Evolutionary conservation across 768 basidiomycete species (phyloP), one percentile per base, ranked within the genome.

Genomic region (Hygrophorus pudorinus): DNA sequence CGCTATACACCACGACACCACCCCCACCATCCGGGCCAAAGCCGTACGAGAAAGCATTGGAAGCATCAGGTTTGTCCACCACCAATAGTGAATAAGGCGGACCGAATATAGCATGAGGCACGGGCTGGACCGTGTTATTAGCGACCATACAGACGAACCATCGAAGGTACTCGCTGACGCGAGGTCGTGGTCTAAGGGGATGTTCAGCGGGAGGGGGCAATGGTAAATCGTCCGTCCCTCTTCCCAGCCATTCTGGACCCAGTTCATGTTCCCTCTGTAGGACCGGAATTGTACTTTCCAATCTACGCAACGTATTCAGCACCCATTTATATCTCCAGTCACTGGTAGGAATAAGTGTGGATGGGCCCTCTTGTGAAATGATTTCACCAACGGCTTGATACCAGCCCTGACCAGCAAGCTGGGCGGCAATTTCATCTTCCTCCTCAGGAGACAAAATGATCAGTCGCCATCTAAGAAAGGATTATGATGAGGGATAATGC

Each of bases 251-350:
- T 41, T 74, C 61, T 12, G 75, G 60, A 46, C 70, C 72, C 40
- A 75, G 53, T 48, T 77, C 68, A 12, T 64, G 63, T 54, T 87
- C 83, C 29, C 70, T 65, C 11, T 76, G 75, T 6, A 93, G 63
- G 12, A 77, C 52, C 8, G 82, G 87, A 33, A 92, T 79, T 35
- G 74, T 82, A 24, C 62, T 51, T 63, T 97, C 93, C 20, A 99
- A 74, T 44, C 70, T 69, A 13, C 85, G 78, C 16, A 97, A 65
- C 2, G 86, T 89, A 14, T 79, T 72, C 43, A 75, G 72, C 9
- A 94, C 90, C 93, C 94, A 97, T 14, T 65, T 56, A 57, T 86
- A 85, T 46, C 93, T 76, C 94, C 94, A 98, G 63, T 99, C 94
- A 18, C 68, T 72, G 1, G 71, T 60, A 28, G 85, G 76, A 42